Evolutionary conservation across 2,329 filamentous ascomycete species (phyloP), one percentile per base, ranked within the genome.

Genomic region (Ophiostoma himal-ulmi): DNA sequence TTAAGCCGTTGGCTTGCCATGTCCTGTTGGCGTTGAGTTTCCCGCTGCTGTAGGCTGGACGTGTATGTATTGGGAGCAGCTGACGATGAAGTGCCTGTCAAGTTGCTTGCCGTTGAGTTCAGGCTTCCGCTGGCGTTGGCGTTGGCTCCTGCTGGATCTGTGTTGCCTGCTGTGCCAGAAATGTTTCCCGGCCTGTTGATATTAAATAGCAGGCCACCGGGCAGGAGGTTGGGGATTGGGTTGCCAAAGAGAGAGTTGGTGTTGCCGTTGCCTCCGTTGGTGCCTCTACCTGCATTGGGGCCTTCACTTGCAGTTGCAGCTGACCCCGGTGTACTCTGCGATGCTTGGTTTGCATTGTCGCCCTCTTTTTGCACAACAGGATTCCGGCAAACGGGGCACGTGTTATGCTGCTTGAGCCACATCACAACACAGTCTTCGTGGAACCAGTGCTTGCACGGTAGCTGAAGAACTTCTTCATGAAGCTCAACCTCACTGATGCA

Each of bases 391-490:
- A 93, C 90, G 1, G 94, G 94, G 76, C 94, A 98, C 0, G 94
- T 97, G 76, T 97, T 93, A 79, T 97, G 94, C 79, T 96, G 91
- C 75, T 86, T 87, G 68, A 98, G 81, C 94, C 94, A 98, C 68
- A 91, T 83, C 34, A 88, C 85, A 44, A 95, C 91, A 76, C 94
- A 98, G 36, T 86, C 83, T 71, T 89, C 89, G 76, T 97, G 94
- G 78, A 97, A 98, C 92, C 93, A 97, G 77, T 99, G 95, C 71
- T 88, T 90, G 80, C 95, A 99, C 0, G 93, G 93, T 68, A 99
- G 80, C 65, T 89, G 85, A 0, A 91, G 86, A 5, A 94, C 92
- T 77, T 91, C 88, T 39, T 91, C 88, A 13, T 88, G 91, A 48
- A 91, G 77, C 36, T 87, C 84, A 73, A 96, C 89, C 37, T 91